These are phyloP conservation scores for Rhynchospora tenuis DNA, from an alignment of 176 grass and related monocot species.

Conservation along the genomic window DNA sequence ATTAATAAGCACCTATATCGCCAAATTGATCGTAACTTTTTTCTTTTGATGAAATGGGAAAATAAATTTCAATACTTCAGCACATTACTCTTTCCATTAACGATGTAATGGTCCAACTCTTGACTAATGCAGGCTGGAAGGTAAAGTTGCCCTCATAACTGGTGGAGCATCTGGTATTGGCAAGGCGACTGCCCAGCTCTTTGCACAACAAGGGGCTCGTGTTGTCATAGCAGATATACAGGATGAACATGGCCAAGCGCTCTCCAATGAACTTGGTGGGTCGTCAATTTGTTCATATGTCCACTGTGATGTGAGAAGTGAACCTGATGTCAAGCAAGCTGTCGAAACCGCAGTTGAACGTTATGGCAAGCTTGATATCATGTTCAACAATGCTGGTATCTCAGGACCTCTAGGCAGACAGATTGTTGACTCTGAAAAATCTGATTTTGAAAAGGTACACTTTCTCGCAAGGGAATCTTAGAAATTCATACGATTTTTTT, in stretches of 20 bases:
- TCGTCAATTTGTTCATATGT: background rate
- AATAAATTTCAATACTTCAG: too few species aligned
- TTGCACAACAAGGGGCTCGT: background rate
- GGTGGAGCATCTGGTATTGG: constrained; percentile 20
- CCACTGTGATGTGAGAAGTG: background rate
- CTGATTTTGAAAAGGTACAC: constrained; percentile 16
- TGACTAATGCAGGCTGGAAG: background rate
- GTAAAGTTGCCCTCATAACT: constrained; percentile 1
- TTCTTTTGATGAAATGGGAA: too few species aligned
- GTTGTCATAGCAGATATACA: constrained; percentile 18
- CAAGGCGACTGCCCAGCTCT: constrained; percentile 8
- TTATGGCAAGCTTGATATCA: constrained; percentile 25
- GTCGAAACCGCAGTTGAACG: background rate
- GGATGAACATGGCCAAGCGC: background rate
- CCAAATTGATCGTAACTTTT: too few species aligned
- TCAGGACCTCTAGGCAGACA: background rate
- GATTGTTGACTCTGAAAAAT: constrained; percentile 5
- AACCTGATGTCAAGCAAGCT: background rate
- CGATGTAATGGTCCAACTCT: too few species aligned
- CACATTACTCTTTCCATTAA: too few species aligned
- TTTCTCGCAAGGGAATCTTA: too few species aligned
- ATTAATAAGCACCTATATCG: too few species aligned
- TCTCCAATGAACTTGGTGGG: background rate
- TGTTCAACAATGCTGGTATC: constrained; percentile 30
- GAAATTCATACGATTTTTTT: too few species aligned